Conservation (phyloP, 371 early-diverging fungal genomes). For the Mucor circinelloides region DNA sequence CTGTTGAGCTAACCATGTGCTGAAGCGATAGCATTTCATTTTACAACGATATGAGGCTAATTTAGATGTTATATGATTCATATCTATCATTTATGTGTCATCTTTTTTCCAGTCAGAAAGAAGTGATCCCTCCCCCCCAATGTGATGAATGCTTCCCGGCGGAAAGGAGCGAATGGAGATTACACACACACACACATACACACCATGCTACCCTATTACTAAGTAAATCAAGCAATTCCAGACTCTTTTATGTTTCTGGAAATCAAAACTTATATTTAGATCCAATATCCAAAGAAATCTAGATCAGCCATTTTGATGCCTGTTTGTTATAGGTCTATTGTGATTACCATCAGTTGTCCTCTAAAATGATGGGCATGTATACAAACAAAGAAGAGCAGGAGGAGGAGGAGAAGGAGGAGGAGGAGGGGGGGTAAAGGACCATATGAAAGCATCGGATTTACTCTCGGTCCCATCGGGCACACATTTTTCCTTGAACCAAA, state of each 20-base stretch:
- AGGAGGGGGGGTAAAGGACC: conserved; percentile 2
- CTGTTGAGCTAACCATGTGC: background rate
- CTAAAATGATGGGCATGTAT: background rate
- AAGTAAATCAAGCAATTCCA: background rate
- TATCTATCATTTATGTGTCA: conserved; percentile 1
- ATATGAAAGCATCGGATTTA: conserved; percentile 8
- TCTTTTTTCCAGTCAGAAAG: background rate
- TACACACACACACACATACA: background rate
- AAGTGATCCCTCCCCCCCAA: background rate
- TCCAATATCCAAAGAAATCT: background rate
- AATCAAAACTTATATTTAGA: background rate
- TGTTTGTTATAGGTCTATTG: background rate
- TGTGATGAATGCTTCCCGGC: background rate
- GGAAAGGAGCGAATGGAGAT: background rate
- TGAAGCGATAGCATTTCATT: background rate
- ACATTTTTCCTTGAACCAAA: conserved; percentile 15
- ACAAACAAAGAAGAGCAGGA: conserved; percentile 1
- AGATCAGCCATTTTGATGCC: background rate
- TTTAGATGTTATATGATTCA: conserved; percentile 1
- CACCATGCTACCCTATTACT: background rate
- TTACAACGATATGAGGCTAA: background rate
- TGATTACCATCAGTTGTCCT: background rate
- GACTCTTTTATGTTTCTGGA: background rate
- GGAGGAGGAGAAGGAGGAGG: no score
- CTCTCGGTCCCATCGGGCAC: conserved; percentile 21